Conservation (phyloP, 176 grass and related monocot genomes). For the Alopecurus myosuroides region DNA sequence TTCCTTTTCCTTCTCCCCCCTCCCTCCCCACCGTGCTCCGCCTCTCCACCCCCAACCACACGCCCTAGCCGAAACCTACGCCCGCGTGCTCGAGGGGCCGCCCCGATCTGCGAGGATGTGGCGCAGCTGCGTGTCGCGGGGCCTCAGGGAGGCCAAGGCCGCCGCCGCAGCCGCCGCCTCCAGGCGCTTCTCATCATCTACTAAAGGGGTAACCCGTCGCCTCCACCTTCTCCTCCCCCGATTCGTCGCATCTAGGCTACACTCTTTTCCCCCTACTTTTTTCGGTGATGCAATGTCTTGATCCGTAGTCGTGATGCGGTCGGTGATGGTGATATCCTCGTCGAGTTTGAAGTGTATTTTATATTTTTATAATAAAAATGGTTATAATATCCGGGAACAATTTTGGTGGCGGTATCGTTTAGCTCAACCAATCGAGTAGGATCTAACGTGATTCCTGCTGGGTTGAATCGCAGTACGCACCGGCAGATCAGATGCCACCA, state of each 20-base stretch:
- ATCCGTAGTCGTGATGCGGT: background rate
- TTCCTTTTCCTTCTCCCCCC: background rate
- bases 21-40: background rate
- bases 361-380: background rate
- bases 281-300: background rate
- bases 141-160: conserved; percentile 45
- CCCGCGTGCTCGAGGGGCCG: background rate
- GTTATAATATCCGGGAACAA: background rate
- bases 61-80: background rate
- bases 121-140: conserved; percentile 74
- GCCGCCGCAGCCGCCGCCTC: conserved; percentile 29
- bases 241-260: background rate
- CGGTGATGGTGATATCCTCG: background rate
- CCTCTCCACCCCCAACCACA: background rate
- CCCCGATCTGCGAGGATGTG: conserved; percentile 62
- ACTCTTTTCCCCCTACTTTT: background rate
- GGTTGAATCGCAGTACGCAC: conserved; percentile 14
- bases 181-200: conserved; percentile 40
- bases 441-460: background rate
- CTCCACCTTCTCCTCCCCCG: background rate
- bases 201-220: conserved; percentile 44
- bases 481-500: conserved; percentile 39
- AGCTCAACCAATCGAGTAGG: background rate
- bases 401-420: background rate
- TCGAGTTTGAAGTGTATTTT: background rate